Conservation (phyloP, 2,329 filamentous ascomycete genomes). For the Beauveria sp. region DNA sequence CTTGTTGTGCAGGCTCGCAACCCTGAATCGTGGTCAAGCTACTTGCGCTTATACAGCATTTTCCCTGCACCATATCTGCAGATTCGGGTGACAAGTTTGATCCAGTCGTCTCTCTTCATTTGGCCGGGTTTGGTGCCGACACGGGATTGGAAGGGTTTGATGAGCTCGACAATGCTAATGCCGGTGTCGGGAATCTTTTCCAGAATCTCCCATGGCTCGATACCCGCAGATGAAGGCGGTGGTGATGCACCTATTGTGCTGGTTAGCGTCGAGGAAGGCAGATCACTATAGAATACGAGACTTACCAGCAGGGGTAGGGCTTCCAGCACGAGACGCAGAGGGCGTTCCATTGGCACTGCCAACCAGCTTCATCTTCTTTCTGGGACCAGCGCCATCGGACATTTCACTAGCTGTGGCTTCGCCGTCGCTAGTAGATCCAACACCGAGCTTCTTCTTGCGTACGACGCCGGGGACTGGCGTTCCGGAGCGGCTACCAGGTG, state of each 20-base stretch:
- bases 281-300: not conserved
- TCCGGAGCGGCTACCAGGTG: constrained; percentile 44
- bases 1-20: not conserved
- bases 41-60: constrained; percentile 32
- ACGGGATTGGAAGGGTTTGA: constrained; percentile 46
- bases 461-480: constrained; percentile 42
- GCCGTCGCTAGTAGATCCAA: constrained; percentile 61
- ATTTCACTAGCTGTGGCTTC: constrained; percentile 64
- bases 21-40: not conserved
- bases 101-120: constrained; percentile 48
- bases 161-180: constrained; percentile 45
- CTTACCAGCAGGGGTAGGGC: constrained; percentile 40
- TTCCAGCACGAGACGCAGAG: constrained; percentile 52
- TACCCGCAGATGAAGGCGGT: constrained; percentile 25
- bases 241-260: constrained; percentile 24
- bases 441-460: constrained; percentile 36
- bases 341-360: constrained; percentile 44
- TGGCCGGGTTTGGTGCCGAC: constrained; percentile 43
- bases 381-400: constrained; percentile 44
- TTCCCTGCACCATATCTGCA: constrained; percentile 49
- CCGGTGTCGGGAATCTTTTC: constrained; percentile 46
- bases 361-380: constrained; percentile 51
- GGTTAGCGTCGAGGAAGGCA: not conserved
- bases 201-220: constrained; percentile 46
- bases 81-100: constrained; percentile 49